These are phyloP conservation scores for Jackrogersella minutella DNA, from an alignment of 495 filamentous ascomycete genomes.

Conservation along the genomic window DNA sequence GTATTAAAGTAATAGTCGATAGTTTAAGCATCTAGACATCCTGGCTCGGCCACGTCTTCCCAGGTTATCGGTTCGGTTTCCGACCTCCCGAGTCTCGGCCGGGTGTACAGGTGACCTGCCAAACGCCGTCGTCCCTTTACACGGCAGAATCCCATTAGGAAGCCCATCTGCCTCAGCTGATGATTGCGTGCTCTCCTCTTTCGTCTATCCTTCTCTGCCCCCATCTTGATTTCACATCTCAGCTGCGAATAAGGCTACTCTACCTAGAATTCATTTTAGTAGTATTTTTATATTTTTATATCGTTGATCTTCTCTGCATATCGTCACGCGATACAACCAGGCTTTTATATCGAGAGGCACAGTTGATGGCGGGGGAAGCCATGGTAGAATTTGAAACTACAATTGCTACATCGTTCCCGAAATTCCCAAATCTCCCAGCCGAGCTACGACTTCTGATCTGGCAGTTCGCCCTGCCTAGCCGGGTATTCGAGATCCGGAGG, in stretches of 20 bases:
- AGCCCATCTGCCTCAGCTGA: slow-evolving; percentile 3
- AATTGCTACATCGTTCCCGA: slow-evolving; percentile 27
- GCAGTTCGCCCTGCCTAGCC: slow-evolving; percentile 30
- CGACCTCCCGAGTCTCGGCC: slow-evolving; percentile 40
- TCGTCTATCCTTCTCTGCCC: neutral
- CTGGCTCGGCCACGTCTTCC: slow-evolving; percentile 26
- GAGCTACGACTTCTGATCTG: slow-evolving; percentile 30
- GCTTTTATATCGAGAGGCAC: neutral
- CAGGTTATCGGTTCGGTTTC: slow-evolving; percentile 40
- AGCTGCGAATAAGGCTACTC: neutral
- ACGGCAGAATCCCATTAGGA: slow-evolving; percentile 1
- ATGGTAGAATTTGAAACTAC: slow-evolving; percentile 25
- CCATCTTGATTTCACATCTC: neutral
- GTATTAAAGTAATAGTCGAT: neutral
- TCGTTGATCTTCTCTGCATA: neutral
- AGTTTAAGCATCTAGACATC: neutral
- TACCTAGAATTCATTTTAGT: neutral
- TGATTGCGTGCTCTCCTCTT: neutral
- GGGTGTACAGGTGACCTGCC: slow-evolving; percentile 6
- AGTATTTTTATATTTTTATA: neutral
- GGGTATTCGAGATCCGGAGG: slow-evolving; percentile 35
- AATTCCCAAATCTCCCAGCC: slow-evolving; percentile 26
- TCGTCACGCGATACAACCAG: neutral
- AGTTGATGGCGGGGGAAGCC: neutral
- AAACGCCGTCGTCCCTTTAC: slow-evolving; percentile 20